phyloP scores from a whole-genome alignment of 495 filamentous ascomycete genomes.

The Lasiosphaeria ovina region DNA sequence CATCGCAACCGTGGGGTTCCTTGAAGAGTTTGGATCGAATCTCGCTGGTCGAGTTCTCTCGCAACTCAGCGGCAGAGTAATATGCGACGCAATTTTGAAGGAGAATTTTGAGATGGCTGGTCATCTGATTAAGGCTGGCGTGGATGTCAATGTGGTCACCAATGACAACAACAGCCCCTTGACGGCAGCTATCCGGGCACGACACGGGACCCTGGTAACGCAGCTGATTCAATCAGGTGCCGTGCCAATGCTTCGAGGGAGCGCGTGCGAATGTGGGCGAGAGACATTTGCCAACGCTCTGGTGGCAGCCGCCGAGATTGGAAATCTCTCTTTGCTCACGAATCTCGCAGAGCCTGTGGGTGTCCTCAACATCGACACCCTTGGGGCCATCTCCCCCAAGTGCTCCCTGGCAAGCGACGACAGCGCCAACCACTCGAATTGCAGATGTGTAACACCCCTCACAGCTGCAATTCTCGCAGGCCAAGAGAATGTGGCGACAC shows the following conservation, averaged over 20 bases:
- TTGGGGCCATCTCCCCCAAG: background rate
- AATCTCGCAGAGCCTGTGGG: background rate
- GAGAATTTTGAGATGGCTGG: background rate
- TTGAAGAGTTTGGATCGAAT: background rate
- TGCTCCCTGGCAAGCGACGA: no score
- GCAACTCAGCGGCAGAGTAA: background rate
- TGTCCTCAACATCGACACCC: background rate
- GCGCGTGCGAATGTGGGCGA: background rate
- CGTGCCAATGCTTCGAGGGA: background rate
- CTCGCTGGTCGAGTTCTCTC: background rate
- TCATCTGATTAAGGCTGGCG: background rate
- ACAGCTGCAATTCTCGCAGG: no score
- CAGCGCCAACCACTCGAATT: no score
- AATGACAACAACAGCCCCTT: background rate
- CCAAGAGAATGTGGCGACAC: no score
- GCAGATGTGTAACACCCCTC: no score
- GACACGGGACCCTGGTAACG: background rate
- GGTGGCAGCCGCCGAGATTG: background rate
- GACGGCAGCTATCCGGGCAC: background rate
- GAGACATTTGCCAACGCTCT: background rate
- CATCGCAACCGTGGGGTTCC: background rate
- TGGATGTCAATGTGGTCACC: constrained; percentile 1
- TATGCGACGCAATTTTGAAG: background rate
- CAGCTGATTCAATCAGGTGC: background rate
- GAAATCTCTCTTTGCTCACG: background rate